A percentile compares a stretch with the other conserved stretches of the same genome.
These are phyloP conservation scores for Botryotinia calthae DNA, from an alignment of 2,329 filamentous ascomycete genomes.

Conservation along the genomic window DNA sequence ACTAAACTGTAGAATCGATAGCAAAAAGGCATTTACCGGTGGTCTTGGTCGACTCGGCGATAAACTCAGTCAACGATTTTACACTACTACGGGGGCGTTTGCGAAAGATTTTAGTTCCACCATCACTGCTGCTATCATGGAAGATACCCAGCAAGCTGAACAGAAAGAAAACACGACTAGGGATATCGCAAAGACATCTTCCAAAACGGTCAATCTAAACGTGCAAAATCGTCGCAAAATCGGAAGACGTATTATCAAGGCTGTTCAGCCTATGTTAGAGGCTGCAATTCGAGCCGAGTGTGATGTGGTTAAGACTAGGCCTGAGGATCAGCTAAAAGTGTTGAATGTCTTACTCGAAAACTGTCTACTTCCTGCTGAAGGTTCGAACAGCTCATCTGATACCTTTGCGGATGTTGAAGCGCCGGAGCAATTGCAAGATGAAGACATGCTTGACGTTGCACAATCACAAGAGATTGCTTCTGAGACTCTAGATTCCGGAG, in stretches of 20 bases:
- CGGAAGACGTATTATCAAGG: slow-evolving; percentile 86
- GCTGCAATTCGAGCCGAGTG: slow-evolving; percentile 75
- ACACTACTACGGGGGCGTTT: slow-evolving; percentile 57
- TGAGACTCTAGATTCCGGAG: not conserved
- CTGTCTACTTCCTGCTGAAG: slow-evolving; percentile 46
- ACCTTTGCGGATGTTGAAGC: slow-evolving; percentile 40
- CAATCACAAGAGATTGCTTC: slow-evolving; percentile 9
- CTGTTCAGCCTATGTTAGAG: slow-evolving; percentile 74
- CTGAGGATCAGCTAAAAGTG: slow-evolving; percentile 68
- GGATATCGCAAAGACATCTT: slow-evolving; percentile 37
- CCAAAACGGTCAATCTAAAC: slow-evolving; percentile 52
- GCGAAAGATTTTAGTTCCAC: slow-evolving; percentile 55
- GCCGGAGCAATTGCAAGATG: slow-evolving; percentile 42
- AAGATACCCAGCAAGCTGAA: slow-evolving; percentile 22
- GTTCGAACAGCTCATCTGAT: slow-evolving; percentile 15
- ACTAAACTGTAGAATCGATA: slow-evolving; percentile 54
- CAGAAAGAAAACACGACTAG: slow-evolving; percentile 22
- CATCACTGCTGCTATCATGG: slow-evolving; percentile 50
- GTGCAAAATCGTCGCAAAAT: slow-evolving; percentile 78
- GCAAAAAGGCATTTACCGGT: slow-evolving; percentile 55
- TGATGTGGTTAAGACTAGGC: slow-evolving; percentile 69
- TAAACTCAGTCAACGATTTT: slow-evolving; percentile 53
- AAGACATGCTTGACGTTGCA: slow-evolving; percentile 35
- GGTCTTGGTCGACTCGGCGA: slow-evolving; percentile 51
- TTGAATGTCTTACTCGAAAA: slow-evolving; percentile 71